These are phyloP conservation scores for Suhomyces guaymorum DNA, from an alignment of 1,139 yeast species.

Conservation along the genomic window DNA sequence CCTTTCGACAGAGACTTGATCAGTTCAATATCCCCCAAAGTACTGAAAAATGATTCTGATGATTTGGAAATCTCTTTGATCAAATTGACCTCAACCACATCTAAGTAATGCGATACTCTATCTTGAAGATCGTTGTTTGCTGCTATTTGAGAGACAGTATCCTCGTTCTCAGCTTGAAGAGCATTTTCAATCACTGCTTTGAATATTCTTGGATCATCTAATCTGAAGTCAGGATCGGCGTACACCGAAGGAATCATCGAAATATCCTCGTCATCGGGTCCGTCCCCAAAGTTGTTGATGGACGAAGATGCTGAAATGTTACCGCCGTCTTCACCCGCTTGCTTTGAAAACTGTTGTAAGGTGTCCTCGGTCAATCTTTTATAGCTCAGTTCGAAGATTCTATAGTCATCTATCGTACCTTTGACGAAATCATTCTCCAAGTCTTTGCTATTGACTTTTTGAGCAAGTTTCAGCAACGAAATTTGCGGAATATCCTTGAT, in stretches of 20 bases:
- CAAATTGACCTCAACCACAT: conserved; percentile 77
- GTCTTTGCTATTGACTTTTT: conserved; percentile 50
- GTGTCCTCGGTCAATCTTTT: conserved; percentile 51
- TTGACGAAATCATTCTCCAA: conserved; percentile 44
- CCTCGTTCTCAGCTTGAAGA: conserved; percentile 25
- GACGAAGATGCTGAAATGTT: conserved; percentile 21
- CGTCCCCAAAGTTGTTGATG: conserved; percentile 15
- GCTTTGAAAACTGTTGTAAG: conserved; percentile 40
- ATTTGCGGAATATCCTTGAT: conserved; percentile 83
- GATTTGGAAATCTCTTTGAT: conserved; percentile 83
- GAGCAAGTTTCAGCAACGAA: conserved; percentile 57
- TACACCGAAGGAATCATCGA: conserved; percentile 66
- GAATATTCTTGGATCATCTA: conserved; percentile 88
- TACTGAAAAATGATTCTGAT: conserved; percentile 79
- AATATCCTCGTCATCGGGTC: conserved; percentile 18
- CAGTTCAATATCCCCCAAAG: conserved; percentile 72
- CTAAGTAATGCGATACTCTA: conserved; percentile 77
- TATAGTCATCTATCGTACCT: conserved; percentile 55
- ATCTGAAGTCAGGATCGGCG: conserved; percentile 65
- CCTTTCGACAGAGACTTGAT: conserved; percentile 58
- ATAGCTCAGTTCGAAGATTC: conserved; percentile 51
- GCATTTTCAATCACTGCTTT: conserved; percentile 65
- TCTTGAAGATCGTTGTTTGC: conserved; percentile 71
- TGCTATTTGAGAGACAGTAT: conserved; percentile 10
- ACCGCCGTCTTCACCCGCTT: conserved; percentile 8